Evolutionary conservation across 1,284 basidiomycete species (phyloP), one percentile per base, ranked within the genome.

Genomic region (Irpex sp.): DNA sequence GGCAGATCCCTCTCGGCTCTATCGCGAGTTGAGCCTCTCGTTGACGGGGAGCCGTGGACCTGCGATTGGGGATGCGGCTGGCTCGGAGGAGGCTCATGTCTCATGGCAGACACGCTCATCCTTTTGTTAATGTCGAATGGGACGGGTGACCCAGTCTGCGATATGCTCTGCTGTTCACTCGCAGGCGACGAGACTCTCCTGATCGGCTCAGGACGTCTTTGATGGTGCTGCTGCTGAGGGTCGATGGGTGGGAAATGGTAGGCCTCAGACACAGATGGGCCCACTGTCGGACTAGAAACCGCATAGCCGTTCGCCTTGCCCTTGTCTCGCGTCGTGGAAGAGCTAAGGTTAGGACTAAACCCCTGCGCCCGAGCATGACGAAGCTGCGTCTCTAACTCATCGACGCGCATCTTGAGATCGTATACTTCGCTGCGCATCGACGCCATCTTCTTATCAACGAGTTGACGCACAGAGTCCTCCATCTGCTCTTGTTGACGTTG

Each of bases 371-470:
- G 61, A 2, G 69, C 63, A 40, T 65, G 55, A 21, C 71, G 69
- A 48, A 72, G 63, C 59, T 70, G 68, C 21, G 62, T 63, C 67
- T 75, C 74, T 19, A 77, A 67, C 66, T 77, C 76, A 47, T 75
- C 75, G 31, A 77, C 80, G 51, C 85, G 79, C 37, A 84, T 77
- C 58, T 82, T 81, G 61, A 92, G 75, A 21, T 77, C 76, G 19
- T 71, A 70, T 63, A 91, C 78, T 74, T 92, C 89, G 21, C 83
- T 78, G 56, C 79, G 79, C 78, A 91, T 78, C 8, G 74, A 75
- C 8, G 79, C 78, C 34, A 85, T 72, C 66, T 81, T 81, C 70
- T 81, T 82, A 70, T 89, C 86, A 47, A 90, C 85, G 37, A 84
- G 71, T 44, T 72, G 75, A 62, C 85, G 84, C 31, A 90, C 83